phyloP scores from a whole-genome alignment of 2,329 filamentous ascomycete genomes.

The Hypoxylon sp. region DNA sequence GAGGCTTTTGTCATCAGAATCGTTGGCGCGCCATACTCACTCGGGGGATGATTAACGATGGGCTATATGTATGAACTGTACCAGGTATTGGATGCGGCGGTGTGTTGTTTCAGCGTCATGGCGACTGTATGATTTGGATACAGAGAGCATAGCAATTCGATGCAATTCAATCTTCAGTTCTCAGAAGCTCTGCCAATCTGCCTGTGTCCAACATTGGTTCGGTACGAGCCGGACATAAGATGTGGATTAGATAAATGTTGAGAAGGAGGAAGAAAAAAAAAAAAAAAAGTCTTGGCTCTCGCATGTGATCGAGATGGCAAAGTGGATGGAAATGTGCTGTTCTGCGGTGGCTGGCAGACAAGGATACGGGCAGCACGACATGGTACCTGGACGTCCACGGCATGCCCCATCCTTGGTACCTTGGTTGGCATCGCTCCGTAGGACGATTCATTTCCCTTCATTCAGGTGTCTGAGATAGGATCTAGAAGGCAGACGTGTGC shows the following conservation, averaged over 20 bases:
- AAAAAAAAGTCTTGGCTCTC: conserved; percentile 12
- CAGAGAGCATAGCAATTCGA: conserved; percentile 5
- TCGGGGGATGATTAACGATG: conserved; percentile 22
- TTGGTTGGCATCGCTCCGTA: not conserved
- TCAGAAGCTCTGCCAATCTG: not conserved
- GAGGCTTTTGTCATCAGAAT: conserved; percentile 10
- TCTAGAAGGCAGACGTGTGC: too few species aligned
- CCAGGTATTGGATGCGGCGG: conserved; percentile 14
- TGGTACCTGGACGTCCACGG: not conserved
- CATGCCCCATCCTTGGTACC: conserved; percentile 11
- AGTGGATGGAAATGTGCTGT: conserved; percentile 21
- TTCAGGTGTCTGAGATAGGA: too few species aligned
- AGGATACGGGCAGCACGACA: not conserved
- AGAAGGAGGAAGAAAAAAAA: too few species aligned
- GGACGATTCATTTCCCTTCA: not conserved
- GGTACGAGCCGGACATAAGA: too few species aligned
- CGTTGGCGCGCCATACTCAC: conserved; percentile 6
- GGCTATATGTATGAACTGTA: conserved; percentile 25
- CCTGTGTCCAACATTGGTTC: too few species aligned
- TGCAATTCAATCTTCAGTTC: not conserved
- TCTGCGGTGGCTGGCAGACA: conserved; percentile 13
- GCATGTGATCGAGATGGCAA: conserved; percentile 15
- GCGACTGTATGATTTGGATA: conserved; percentile 1
- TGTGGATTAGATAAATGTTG: too few species aligned
- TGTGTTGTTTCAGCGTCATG: not conserved